Conservation (phyloP, 73 alveolate genomes). For the Tetrahymena borealis region DNA sequence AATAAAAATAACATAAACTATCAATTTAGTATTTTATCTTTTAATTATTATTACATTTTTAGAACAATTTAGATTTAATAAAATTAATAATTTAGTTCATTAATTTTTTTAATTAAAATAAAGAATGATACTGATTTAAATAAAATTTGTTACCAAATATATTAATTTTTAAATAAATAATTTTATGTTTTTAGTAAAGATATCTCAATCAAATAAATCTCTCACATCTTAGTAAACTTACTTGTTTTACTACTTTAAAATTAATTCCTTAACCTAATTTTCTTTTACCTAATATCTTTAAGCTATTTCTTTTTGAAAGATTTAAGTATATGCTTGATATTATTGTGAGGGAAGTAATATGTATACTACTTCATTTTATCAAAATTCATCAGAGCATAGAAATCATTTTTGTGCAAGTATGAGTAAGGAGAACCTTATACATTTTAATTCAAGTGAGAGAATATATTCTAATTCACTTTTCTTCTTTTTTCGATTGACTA, state of each 20-base stretch:
- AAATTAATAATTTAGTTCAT: too few relatives aligned
- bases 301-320: background rate
- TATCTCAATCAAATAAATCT: too few relatives aligned
- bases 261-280: background rate
- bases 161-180: too few relatives aligned
- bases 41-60: too few relatives aligned
- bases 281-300: background rate
- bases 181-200: too few relatives aligned
- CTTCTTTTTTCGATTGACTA: background rate
- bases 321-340: background rate
- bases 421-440: background rate
- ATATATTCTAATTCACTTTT: background rate
- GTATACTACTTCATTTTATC: background rate
- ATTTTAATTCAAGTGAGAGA: background rate
- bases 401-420: background rate
- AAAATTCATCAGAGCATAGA: background rate
- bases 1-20: too few relatives aligned
- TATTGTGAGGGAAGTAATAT: background rate
- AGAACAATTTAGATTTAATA: too few relatives aligned
- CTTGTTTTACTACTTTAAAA: background rate
- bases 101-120: too few relatives aligned
- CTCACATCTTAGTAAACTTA: background rate
- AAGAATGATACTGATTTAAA: too few relatives aligned
- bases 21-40: too few relatives aligned
- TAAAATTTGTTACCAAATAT: too few relatives aligned